Base-by-base conservation (phyloP, 352 stramenopile genomes). In the Lagenidium giganteum region DNA sequence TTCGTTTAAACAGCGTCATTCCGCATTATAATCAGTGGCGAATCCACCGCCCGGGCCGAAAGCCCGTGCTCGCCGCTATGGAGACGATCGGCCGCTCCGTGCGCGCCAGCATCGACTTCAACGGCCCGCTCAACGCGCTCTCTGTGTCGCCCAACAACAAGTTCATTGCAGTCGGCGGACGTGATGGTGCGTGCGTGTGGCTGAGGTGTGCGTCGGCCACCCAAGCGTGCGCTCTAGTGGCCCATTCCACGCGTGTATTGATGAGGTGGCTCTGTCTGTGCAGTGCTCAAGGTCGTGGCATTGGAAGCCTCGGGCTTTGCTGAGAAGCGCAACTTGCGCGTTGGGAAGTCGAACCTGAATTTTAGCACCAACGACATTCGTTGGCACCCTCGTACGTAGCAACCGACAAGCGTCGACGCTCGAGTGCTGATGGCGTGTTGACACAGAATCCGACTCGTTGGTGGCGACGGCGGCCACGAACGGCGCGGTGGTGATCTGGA, bases 361-460 rank as follows among this genome's bases (percentile, higher is more conserved):
- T 86, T 89, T 21, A 89, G 71, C 47, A 87, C 77, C n/a, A 89
- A 87, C 36, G 77, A 89, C 46, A 87, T 89, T 27, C 77, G 77
- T 1, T 89, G 77, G 77, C 71, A 89, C 45, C 77, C 77, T 27
- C 71, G 75, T 87, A 70, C 41, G 63, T 38, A 2, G 21, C 3
- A 39, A 23, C n/a, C n/a, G n/a, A n/a, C n/a, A n/a, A 40, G 32
- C 4, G n/a, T 51, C 16, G 3, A 37, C 29, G 11, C 7, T 36
- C 8, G 28, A 9, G 6, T 26, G 16, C n/a, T n/a, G n/a, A n/a
- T 34, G 2, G 5, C 17, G 30, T 34, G 33, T n/a, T n/a, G n/a
- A n/a, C n/a, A n/a, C 47, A 89, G 77, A 83, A 14, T 82, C 61
- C n/a, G 72, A 85, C 41, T 82, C 69, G 60, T 54, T 89, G 59